Evolutionary conservation across 805 yeast genomes (phyloP).

Genomic region (Starmerella floricola): DNA sequence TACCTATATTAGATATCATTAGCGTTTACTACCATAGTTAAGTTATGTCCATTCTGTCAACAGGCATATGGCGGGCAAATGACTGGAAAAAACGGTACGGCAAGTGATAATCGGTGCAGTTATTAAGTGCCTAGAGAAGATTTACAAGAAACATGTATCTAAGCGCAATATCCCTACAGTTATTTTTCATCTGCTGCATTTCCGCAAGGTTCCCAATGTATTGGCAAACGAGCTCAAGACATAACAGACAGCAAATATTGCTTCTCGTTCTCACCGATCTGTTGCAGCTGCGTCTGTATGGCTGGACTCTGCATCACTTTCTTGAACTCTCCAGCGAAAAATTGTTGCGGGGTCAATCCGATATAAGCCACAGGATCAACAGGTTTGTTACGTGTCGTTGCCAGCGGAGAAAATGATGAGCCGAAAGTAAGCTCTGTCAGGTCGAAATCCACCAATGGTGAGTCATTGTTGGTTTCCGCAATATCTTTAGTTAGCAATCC

Average conservation of each 20-base stretch:
- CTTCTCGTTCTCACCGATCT: background rate
- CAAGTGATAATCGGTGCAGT: no score
- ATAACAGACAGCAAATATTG: background rate
- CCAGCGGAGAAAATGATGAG: constrained; percentile 65
- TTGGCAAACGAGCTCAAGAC: background rate
- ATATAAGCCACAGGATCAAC: constrained; percentile 61
- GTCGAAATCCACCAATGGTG: constrained; percentile 31
- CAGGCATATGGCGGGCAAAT: no score
- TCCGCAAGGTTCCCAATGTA: no score
- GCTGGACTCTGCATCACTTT: background rate
- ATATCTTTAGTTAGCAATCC: constrained; percentile 34
- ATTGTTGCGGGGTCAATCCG: constrained; percentile 22
- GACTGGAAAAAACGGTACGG: no score
- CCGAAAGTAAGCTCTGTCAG: constrained; percentile 76
- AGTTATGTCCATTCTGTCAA: no score
- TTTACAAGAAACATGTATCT: no score
- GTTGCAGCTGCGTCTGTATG: constrained; percentile 4
- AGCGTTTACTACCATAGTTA: no score
- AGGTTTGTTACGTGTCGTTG: constrained; percentile 45
- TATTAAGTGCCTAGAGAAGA: no score
- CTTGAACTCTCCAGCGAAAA: constrained; percentile 15
- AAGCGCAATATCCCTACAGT: no score
- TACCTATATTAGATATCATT: constrained; percentile 42
- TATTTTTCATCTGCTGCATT: no score
- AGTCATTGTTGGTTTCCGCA: constrained; percentile 26